Evolutionary conservation across 1,139 yeast species (phyloP).

Genomic region (Protomyces inundatus): DNA sequence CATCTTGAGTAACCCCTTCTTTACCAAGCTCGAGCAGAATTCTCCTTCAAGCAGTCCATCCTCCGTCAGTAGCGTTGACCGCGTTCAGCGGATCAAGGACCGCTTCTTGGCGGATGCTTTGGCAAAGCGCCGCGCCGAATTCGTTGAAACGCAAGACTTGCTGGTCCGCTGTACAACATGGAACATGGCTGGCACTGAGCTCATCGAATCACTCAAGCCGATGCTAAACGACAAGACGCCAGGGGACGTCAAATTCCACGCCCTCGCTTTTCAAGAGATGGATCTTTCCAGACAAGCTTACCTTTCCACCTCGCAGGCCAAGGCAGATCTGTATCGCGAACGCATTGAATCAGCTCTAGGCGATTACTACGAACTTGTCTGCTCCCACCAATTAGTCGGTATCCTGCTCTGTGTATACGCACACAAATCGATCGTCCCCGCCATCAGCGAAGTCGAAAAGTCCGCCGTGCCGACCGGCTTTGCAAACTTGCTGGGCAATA

Average conservation of each 20-base stretch:
- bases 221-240: background rate
- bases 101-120: background rate
- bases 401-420: conserved; percentile 27
- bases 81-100: conserved; percentile 1
- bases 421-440: conserved; percentile 25
- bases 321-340: conserved; percentile 10
- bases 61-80: background rate
- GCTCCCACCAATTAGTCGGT: conserved; percentile 28
- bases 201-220: conserved; percentile 4
- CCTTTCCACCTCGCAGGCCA: conserved; percentile 14
- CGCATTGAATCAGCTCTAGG: conserved; percentile 23
- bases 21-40: background rate
- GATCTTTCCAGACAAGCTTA: conserved; percentile 29
- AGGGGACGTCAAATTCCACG: background rate
- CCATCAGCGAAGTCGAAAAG: conserved; percentile 16
- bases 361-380: conserved; percentile 23
- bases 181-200: conserved; percentile 24
- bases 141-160: background rate
- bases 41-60: background rate
- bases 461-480: conserved; percentile 27
- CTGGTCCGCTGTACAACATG: conserved; percentile 11
- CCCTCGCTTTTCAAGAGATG: conserved; percentile 25
- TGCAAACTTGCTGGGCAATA: conserved; percentile 27
- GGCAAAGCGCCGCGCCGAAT: background rate
- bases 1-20: background rate